Conservation (phyloP, 495 filamentous ascomycete genomes). For the Trichoderma orchidacearum region DNA sequence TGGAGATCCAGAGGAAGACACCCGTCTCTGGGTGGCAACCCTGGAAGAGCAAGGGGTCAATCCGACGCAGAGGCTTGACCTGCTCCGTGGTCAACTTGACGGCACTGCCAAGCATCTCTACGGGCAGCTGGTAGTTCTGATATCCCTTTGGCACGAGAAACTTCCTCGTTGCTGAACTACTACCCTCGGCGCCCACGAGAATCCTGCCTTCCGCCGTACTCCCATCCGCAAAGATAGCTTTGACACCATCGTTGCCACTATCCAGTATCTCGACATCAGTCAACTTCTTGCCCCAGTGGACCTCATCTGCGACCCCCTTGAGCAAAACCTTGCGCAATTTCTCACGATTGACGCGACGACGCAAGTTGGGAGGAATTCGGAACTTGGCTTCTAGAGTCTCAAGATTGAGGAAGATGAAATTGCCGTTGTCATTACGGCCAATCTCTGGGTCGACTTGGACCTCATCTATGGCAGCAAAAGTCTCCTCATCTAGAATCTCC, state of each 20-base stretch:
- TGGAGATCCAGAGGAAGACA: constrained; percentile 35
- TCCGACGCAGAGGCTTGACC: constrained; percentile 24
- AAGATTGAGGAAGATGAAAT: constrained; percentile 41
- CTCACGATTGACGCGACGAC: constrained; percentile 36
- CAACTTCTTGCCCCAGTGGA: constrained; percentile 36
- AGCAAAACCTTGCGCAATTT: constrained; percentile 32
- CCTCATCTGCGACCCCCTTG: constrained; percentile 22
- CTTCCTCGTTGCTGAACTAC: constrained; percentile 23
- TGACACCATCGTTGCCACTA: constrained; percentile 22
- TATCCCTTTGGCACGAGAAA: constrained; percentile 17
- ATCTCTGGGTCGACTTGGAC: constrained; percentile 35
- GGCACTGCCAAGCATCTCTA: constrained; percentile 34
- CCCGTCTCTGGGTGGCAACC: constrained; percentile 42
- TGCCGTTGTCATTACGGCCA: constrained; percentile 30
- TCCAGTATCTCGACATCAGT: constrained; percentile 17
- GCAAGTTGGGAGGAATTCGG: constrained; percentile 30
- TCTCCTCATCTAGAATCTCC: constrained; percentile 19
- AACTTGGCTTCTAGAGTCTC: constrained; percentile 29
- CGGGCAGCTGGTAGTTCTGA: constrained; percentile 28
- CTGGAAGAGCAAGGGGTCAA: constrained; percentile 47
- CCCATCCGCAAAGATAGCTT: constrained; percentile 33
- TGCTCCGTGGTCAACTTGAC: constrained; percentile 25
- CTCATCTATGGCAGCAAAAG: constrained; percentile 17
- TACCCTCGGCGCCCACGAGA: constrained; percentile 44
- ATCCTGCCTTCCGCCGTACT: constrained; percentile 30